Conservation (phyloP, 192 early-diverging fungal species). For the Coemansia nantahalensis region DNA sequence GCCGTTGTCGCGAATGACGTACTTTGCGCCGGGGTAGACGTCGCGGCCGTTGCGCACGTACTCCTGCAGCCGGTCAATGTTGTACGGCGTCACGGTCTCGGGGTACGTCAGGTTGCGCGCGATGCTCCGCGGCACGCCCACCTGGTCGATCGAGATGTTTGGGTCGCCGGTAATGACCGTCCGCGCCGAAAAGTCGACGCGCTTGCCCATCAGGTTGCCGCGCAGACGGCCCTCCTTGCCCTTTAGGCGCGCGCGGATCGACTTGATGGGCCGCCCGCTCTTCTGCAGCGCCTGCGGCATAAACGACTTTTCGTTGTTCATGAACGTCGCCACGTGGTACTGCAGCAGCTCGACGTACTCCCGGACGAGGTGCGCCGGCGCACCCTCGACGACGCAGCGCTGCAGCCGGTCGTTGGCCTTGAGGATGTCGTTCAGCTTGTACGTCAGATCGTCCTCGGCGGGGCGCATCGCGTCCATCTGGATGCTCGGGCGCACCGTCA, state of each 20-base stretch:
- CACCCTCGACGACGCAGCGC: slow-evolving; percentile 79
- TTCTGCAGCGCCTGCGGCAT: slow-evolving; percentile 89
- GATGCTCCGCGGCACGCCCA: slow-evolving; percentile 96
- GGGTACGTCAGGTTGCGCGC: slow-evolving; percentile 96
- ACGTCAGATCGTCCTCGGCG: slow-evolving; percentile 96
- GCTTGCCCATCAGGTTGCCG: slow-evolving; percentile 99
- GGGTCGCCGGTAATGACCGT: slow-evolving; percentile 99
- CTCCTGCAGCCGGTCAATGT: slow-evolving; percentile 85
- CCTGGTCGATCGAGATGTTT: slow-evolving; percentile 95
- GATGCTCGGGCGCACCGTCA: slow-evolving; percentile 95
- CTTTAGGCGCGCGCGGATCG: slow-evolving; percentile 94
- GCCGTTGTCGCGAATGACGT: slow-evolving; percentile 92
- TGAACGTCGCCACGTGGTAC: slow-evolving; percentile 95
- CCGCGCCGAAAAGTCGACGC: slow-evolving; percentile 98
- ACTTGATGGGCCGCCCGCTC: slow-evolving; percentile 92
- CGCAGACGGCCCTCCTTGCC: slow-evolving; percentile 99
- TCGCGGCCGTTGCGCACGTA: slow-evolving; percentile 87
- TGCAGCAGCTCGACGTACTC: slow-evolving; percentile 87
- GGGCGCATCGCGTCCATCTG: slow-evolving; percentile 84
- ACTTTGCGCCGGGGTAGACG: slow-evolving; percentile 96
- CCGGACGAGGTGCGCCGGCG: slow-evolving; percentile 81
- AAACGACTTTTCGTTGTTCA: slow-evolving; percentile 96
- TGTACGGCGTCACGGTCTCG: slow-evolving; percentile 95
- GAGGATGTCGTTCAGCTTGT: slow-evolving; percentile 89
- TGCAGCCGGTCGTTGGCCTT: slow-evolving; percentile 87